Evolutionary conservation across 192 early-diverging fungal species (phyloP).

Genomic region (Bifiguratus adelaidae): DNA sequence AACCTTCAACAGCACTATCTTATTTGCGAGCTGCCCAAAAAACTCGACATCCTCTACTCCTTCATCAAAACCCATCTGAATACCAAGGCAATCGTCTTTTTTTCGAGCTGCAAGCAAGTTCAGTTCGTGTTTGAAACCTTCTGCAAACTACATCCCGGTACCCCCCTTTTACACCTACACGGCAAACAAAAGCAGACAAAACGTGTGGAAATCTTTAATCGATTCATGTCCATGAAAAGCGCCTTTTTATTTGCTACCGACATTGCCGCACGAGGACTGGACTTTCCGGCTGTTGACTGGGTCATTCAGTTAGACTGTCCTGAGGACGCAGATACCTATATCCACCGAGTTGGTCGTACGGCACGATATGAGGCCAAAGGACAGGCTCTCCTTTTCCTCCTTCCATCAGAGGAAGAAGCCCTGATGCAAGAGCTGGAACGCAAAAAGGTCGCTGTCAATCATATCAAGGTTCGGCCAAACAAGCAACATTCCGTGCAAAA

Average conservation of each 20-base stretch:
- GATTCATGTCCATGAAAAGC: conserved; percentile 68
- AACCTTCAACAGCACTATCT: conserved; percentile 81
- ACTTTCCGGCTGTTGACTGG: conserved; percentile 98
- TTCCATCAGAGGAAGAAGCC: conserved; percentile 78
- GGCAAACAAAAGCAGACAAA: conserved; percentile 96
- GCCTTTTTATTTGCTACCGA: conserved; percentile 89
- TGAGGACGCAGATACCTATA: conserved; percentile 92
- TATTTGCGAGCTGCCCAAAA: conserved; percentile 71
- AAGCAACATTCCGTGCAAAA: conserved; percentile 71
- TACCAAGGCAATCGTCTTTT: conserved; percentile 83
- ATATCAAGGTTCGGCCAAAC: conserved; percentile 77
- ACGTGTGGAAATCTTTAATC: conserved; percentile 87
- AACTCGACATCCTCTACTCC: conserved; percentile 93
- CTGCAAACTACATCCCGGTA: conserved; percentile 88
- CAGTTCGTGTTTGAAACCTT: conserved; percentile 94
- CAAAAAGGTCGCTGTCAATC: conserved; percentile 80
- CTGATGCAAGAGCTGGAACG: conserved; percentile 64
- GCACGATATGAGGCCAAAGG: conserved; percentile 88
- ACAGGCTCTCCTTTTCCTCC: conserved; percentile 75
- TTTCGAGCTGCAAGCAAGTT: conserved; percentile 95
- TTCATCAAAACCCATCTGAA: conserved; percentile 92
- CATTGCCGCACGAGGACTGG: conserved; percentile 91
- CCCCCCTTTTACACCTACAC: conserved; percentile 83
- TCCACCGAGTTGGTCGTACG: conserved; percentile 97
- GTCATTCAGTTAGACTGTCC: conserved; percentile 97